phyloP scores from a whole-genome alignment of 345 rosid genomes.

The Citrus medica region DNA sequence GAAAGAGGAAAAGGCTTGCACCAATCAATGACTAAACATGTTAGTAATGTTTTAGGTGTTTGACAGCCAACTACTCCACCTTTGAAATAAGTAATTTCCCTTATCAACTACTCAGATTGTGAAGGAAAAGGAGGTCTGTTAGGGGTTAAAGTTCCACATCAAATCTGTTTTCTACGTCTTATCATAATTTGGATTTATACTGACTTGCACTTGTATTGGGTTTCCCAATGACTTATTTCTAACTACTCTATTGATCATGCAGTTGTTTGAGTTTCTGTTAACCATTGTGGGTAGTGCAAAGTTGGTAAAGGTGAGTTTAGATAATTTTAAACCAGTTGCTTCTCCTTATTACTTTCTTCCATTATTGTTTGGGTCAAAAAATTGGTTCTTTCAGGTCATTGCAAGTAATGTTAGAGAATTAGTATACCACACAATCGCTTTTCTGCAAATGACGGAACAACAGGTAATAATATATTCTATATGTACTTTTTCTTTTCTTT shows the following conservation, averaged over 20 bases:
- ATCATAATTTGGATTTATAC: neutral
- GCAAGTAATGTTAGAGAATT: slow-evolving; percentile 57
- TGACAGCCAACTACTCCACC: neutral
- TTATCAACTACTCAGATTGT: neutral
- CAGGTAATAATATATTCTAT: slow-evolving; percentile 45
- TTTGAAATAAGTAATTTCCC: neutral
- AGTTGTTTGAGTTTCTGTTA: slow-evolving; percentile 88
- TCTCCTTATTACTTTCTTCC: neutral
- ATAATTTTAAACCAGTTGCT: slow-evolving; percentile 11
- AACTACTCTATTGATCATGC: slow-evolving; percentile 26
- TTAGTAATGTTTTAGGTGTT: neutral
- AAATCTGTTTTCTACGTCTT: neutral
- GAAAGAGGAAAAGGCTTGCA: neutral
- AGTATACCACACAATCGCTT: slow-evolving; percentile 73
- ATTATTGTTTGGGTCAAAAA: neutral
- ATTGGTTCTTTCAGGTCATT: slow-evolving; percentile 46
- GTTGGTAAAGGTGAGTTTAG: slow-evolving; percentile 59
- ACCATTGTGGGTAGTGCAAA: slow-evolving; percentile 68
- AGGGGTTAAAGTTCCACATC: neutral
- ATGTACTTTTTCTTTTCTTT: neutral
- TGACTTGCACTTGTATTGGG: slow-evolving; percentile 5
- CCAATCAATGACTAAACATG: neutral
- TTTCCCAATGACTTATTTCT: slow-evolving; percentile 19
- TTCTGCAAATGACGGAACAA: slow-evolving; percentile 87
- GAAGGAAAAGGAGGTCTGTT: neutral